These are phyloP conservation scores for Leishmania martiniquensis DNA, from an alignment of 208 protist genomes.

Conservation along the genomic window DNA sequence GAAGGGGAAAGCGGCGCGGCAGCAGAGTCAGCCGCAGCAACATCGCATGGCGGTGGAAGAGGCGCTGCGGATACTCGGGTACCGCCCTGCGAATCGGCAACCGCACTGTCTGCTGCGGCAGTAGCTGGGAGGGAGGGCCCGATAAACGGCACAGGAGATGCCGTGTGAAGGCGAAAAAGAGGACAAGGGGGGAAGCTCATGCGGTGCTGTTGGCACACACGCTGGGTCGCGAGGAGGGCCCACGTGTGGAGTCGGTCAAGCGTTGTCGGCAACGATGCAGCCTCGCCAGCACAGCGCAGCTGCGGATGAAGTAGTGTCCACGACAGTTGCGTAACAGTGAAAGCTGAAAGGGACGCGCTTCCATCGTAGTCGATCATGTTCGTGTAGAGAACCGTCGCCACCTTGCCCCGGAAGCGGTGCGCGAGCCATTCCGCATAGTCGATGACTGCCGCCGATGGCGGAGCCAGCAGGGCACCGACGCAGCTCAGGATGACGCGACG, in stretches of 20 bases:
- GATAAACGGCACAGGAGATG: slow-evolving; percentile 15
- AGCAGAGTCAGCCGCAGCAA: neutral
- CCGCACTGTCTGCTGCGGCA: neutral
- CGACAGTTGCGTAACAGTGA: slow-evolving; percentile 34
- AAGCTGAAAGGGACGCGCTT: slow-evolving; percentile 34
- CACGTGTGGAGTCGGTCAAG: slow-evolving; percentile 7
- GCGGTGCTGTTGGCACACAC: slow-evolving; percentile 10
- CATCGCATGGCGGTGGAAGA: neutral
- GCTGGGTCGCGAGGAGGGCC: slow-evolving; percentile 16
- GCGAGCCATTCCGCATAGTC: slow-evolving; percentile 52
- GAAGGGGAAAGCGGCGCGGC: neutral
- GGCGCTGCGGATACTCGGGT: neutral
- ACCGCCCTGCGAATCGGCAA: neutral
- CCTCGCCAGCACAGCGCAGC: slow-evolving; percentile 24
- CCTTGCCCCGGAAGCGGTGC: slow-evolving; percentile 57
- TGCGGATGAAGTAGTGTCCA: slow-evolving; percentile 54
- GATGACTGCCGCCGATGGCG: slow-evolving; percentile 12
- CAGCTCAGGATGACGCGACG: slow-evolving; percentile 43
- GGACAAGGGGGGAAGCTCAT: slow-evolving; percentile 14
- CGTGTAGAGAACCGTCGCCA: slow-evolving; percentile 42
- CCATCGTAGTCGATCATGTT: slow-evolving; percentile 56
- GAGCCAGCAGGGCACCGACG: slow-evolving; percentile 57
- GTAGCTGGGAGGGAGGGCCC: neutral
- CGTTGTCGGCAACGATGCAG: neutral
- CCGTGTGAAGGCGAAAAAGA: slow-evolving; percentile 16